phyloP scores from a whole-genome alignment of 1,139 yeast genomes.

The Wickerhamomyces sp. region DNA sequence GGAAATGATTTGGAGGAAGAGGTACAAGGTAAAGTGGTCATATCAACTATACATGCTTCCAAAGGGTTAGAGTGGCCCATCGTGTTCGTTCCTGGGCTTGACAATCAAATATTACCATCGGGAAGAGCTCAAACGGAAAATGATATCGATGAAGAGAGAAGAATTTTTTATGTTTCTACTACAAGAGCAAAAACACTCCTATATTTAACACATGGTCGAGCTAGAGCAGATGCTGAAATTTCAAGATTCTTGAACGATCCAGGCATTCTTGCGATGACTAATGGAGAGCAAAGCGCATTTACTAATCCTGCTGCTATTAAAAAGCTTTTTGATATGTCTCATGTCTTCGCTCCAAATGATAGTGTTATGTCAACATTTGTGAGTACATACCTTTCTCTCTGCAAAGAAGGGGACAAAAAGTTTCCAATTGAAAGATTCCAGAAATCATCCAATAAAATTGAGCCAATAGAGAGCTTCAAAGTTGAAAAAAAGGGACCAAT shows the following conservation, averaged over 20 bases:
- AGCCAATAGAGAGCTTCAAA: neutral
- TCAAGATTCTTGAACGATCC: conserved; percentile 6
- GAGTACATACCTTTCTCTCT: too few relatives aligned
- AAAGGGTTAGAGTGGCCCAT: conserved; percentile 96
- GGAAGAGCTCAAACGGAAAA: conserved; percentile 32
- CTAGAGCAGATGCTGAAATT: neutral
- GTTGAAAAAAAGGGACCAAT: neutral
- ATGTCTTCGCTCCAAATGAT: too few relatives aligned
- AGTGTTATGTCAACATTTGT: too few relatives aligned
- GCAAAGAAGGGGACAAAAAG: too few relatives aligned
- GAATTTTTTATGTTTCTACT: conserved; percentile 83
- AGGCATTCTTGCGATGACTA: neutral
- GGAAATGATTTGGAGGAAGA: conserved; percentile 12
- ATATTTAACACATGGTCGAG: conserved; percentile 26
- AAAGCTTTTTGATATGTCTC: too few relatives aligned
- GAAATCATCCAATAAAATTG: too few relatives aligned
- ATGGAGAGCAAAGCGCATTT: too few relatives aligned
- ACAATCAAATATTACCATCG: conserved; percentile 59
- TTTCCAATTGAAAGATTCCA: too few relatives aligned
- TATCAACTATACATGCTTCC: conserved; percentile 85
- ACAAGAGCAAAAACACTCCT: conserved; percentile 69
- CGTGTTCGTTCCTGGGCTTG: conserved; percentile 73
- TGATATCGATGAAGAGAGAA: conserved; percentile 63
- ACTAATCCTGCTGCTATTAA: too few relatives aligned
- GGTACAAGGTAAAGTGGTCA: conserved; percentile 29